Conservation (phyloP, 164 flowering plant genomes). For the Platanus orientalis region DNA sequence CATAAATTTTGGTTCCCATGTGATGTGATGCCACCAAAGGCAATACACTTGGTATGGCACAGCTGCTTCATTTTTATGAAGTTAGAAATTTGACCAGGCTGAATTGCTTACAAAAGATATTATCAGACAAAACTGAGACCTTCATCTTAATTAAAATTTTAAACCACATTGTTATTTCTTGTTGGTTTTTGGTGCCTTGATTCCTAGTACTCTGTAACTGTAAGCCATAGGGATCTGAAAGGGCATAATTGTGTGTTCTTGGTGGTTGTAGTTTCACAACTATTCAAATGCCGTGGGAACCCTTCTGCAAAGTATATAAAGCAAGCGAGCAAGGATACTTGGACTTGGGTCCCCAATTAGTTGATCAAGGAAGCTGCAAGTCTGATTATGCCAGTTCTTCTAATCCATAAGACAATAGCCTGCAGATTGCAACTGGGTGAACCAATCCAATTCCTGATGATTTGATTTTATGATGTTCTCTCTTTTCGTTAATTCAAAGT, state of each 20-base stretch:
- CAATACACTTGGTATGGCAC: too few species aligned
- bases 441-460: too few species aligned
- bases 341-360: neutral
- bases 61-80: too few species aligned
- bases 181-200: neutral
- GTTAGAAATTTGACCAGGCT: neutral
- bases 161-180: neutral
- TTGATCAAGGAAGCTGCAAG: neutral
- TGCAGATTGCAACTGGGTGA: too few species aligned
- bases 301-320: conserved; percentile 15
- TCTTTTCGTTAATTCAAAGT: too few species aligned
- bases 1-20: too few species aligned
- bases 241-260: conserved; percentile 1
- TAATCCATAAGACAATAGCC: too few species aligned
- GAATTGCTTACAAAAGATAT: neutral
- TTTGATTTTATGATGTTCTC: too few species aligned
- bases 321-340: neutral
- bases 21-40: too few species aligned
- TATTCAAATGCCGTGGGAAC: conserved; percentile 23
- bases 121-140: too few species aligned
- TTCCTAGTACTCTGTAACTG: neutral
- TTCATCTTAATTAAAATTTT: too few species aligned
- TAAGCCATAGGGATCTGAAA: neutral
- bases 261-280: conserved; percentile 25
- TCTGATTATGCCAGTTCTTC: neutral